Conservation (phyloP, 768 basidiomycete genomes). For the Termitomyces bulborhizus region DNA sequence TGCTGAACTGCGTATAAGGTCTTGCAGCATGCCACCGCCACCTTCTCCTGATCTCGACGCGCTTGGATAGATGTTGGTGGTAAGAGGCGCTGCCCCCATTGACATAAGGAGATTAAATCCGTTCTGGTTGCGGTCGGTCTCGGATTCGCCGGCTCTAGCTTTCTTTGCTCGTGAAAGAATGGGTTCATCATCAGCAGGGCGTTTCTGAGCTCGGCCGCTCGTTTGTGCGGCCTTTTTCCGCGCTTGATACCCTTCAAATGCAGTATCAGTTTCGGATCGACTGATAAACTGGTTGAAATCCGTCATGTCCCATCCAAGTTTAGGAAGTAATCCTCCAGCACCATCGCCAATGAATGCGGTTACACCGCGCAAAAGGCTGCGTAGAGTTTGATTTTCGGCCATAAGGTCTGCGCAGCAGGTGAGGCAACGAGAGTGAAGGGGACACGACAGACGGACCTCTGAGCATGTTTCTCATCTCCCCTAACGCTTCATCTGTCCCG, state of each 20-base stretch:
- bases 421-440: neutral
- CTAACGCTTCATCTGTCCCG: conserved; percentile 83
- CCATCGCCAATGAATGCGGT: conserved; percentile 86
- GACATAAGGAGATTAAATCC: conserved; percentile 56
- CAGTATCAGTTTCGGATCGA: conserved; percentile 87
- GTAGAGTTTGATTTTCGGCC: conserved; percentile 82
- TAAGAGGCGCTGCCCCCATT: conserved; percentile 32
- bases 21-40: conserved; percentile 43
- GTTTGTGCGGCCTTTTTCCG: conserved; percentile 47
- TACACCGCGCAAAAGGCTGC: conserved; percentile 70
- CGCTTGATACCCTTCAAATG: conserved; percentile 81
- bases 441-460: conserved; percentile 43
- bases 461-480: conserved; percentile 76
- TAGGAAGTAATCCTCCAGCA: conserved; percentile 66
- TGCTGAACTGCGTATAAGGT: conserved; percentile 47
- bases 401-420: conserved; percentile 56
- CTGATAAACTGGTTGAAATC: conserved; percentile 82
- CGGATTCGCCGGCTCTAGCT: conserved; percentile 36
- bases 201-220: conserved; percentile 37
- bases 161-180: conserved; percentile 43
- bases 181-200: conserved; percentile 46
- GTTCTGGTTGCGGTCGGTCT: conserved; percentile 30
- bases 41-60: conserved; percentile 38
- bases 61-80: conserved; percentile 41
- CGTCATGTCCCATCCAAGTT: conserved; percentile 70